Conservation (phyloP, 306 rosid species). For the Cucurbita pepo region DNA sequence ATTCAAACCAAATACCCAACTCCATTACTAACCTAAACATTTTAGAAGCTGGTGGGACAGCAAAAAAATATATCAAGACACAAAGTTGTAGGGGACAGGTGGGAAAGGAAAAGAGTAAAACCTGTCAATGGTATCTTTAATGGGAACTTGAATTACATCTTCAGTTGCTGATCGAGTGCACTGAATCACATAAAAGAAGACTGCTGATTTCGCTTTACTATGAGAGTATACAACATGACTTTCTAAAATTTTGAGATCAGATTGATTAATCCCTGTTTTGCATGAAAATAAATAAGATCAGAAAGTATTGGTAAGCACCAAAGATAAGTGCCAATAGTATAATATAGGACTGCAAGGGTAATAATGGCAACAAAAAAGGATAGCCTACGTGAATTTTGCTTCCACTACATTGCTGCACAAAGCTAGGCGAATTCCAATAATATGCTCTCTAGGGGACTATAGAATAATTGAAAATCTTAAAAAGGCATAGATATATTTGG, state of each 20-base stretch:
- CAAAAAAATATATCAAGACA: neutral
- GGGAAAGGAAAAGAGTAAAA: neutral
- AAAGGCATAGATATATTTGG: neutral
- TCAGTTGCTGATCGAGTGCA: slow-evolving; percentile 21
- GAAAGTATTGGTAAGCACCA: neutral
- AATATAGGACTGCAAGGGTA: neutral
- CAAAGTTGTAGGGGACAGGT: slow-evolving; percentile 1
- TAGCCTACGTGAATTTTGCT: neutral
- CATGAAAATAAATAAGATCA: neutral
- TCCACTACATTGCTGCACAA: neutral
- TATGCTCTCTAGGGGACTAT: neutral
- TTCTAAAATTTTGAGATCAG: slow-evolving; percentile 38
- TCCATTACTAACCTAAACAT: neutral
- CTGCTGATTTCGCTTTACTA: slow-evolving; percentile 47
- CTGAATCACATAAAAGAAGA: slow-evolving; percentile 49
- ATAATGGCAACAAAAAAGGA: neutral
- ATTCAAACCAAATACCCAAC: neutral
- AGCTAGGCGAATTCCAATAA: neutral
- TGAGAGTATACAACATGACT: slow-evolving; percentile 45
- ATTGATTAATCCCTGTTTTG: slow-evolving; percentile 38
- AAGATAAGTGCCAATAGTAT: neutral
- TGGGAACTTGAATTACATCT: slow-evolving; percentile 26
- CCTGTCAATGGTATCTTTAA: slow-evolving; percentile 47
- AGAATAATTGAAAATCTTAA: neutral
- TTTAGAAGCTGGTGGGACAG: neutral